Evolutionary conservation across 83 land plant species (phyloP).

Genomic region (Picea engelmannii): DNA sequence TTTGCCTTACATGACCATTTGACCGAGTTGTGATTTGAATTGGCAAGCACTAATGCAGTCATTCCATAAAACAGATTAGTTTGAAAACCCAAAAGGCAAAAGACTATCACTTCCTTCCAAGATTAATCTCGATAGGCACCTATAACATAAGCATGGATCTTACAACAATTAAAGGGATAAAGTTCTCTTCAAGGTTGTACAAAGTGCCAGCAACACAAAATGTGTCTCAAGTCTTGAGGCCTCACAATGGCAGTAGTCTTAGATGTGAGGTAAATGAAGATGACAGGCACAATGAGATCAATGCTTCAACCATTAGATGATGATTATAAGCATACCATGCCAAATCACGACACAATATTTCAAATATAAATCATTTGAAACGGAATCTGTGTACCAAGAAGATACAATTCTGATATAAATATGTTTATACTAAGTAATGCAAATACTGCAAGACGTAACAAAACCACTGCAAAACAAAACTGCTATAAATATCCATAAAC

Average conservation of each 20-base stretch:
- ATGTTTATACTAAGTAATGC: not conserved
- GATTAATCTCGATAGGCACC: not conserved
- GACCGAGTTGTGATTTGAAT: not conserved
- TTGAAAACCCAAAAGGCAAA: not conserved
- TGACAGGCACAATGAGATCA: not conserved
- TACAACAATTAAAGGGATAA: too few relatives aligned
- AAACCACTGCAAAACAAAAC: not conserved
- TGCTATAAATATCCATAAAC: not conserved
- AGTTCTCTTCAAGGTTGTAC: not conserved
- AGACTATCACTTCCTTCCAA: not conserved
- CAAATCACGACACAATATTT: not conserved
- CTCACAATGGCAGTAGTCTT: not conserved
- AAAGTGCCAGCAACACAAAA: not conserved
- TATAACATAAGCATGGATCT: too few relatives aligned
- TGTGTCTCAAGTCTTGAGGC: not conserved
- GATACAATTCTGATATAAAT: not conserved
- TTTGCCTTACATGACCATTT: not conserved
- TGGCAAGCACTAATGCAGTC: not conserved
- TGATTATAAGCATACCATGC: not conserved
- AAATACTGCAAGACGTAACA: not conserved
- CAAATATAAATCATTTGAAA: not conserved
- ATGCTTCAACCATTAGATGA: not conserved
- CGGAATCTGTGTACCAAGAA: not conserved
- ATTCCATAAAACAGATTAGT: not conserved
- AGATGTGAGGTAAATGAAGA: not conserved